Conservation (phyloP, 2,329 filamentous ascomycete genomes). For the Dendrostoma leiphaemia region DNA sequence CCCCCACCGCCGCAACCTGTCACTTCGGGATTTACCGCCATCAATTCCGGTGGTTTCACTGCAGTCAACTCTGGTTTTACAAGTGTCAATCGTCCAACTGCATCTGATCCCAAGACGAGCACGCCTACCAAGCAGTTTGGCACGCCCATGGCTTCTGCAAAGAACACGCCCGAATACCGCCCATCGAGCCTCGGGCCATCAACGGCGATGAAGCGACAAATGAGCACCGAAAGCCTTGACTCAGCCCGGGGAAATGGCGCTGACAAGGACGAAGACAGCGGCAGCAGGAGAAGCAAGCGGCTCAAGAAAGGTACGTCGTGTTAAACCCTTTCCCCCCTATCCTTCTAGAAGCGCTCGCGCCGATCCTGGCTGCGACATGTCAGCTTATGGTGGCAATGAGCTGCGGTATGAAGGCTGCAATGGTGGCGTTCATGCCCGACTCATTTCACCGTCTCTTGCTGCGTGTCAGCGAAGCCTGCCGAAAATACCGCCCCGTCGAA, state of each 20-base stretch:
- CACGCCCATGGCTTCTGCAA: constrained; percentile 61
- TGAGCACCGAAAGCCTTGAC: constrained; percentile 59
- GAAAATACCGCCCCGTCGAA: neutral
- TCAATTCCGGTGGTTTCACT: constrained; percentile 65
- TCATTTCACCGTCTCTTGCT: constrained; percentile 1
- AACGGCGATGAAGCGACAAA: constrained; percentile 72
- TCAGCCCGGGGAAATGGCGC: constrained; percentile 42
- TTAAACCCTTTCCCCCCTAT: too few relatives aligned
- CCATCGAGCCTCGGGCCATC: constrained; percentile 53
- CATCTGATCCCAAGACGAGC: constrained; percentile 52
- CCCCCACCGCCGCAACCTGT: constrained; percentile 33
- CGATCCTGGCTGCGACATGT: neutral
- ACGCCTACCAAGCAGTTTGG: constrained; percentile 61
- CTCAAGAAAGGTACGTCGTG: constrained; percentile 79
- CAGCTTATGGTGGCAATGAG: neutral
- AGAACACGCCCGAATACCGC: constrained; percentile 64
- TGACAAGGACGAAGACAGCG: constrained; percentile 61
- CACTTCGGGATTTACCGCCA: constrained; percentile 50
- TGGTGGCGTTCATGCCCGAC: constrained; percentile 4
- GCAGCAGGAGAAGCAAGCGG: constrained; percentile 81
- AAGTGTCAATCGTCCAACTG: constrained; percentile 57
- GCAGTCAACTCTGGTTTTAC: constrained; percentile 71
- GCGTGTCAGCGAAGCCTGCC: neutral
- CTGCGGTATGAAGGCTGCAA: neutral
- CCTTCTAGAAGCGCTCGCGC: neutral